phyloP scores from a whole-genome alignment of 768 basidiomycete genomes.

The Udeniomyces megalosporus region DNA sequence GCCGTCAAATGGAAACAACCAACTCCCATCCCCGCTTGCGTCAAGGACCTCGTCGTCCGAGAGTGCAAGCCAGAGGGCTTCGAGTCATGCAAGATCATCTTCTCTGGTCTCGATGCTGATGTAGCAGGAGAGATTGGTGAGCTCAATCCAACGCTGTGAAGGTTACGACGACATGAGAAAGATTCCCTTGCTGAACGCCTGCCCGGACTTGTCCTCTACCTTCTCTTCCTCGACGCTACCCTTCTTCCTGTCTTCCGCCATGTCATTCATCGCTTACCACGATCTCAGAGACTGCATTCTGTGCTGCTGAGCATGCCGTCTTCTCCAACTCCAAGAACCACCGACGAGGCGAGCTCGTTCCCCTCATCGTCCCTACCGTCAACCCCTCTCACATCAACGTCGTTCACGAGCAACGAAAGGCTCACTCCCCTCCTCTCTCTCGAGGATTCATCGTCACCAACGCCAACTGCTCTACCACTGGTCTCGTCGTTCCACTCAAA shows the following conservation, averaged over 20 bases:
- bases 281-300: slow-evolving; percentile 69
- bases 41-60: slow-evolving; percentile 48
- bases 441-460: slow-evolving; percentile 91
- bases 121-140: slow-evolving; percentile 88
- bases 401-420: slow-evolving; percentile 59
- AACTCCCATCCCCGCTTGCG: slow-evolving; percentile 50
- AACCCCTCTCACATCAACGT: slow-evolving; percentile 75
- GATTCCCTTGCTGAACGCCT: too few species aligned
- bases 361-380: slow-evolving; percentile 90
- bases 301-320: slow-evolving; percentile 70
- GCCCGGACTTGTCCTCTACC: too few species aligned
- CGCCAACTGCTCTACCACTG: slow-evolving; percentile 95
- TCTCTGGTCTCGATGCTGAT: slow-evolving; percentile 90
- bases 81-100: slow-evolving; percentile 64
- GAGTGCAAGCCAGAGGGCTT: slow-evolving; percentile 68
- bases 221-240: too few species aligned
- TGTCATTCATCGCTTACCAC: too few species aligned
- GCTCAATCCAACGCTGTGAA: slow-evolving; percentile 18
- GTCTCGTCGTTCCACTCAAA: slow-evolving; percentile 72
- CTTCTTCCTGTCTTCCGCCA: too few species aligned
- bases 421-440: slow-evolving; percentile 46
- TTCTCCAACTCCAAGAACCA: slow-evolving; percentile 98
- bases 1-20: slow-evolving; percentile 77
- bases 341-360: slow-evolving; percentile 77
- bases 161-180: too few species aligned